Base-by-base conservation (phyloP, 2,329 filamentous ascomycete genomes). In the Alternaria panax region DNA sequence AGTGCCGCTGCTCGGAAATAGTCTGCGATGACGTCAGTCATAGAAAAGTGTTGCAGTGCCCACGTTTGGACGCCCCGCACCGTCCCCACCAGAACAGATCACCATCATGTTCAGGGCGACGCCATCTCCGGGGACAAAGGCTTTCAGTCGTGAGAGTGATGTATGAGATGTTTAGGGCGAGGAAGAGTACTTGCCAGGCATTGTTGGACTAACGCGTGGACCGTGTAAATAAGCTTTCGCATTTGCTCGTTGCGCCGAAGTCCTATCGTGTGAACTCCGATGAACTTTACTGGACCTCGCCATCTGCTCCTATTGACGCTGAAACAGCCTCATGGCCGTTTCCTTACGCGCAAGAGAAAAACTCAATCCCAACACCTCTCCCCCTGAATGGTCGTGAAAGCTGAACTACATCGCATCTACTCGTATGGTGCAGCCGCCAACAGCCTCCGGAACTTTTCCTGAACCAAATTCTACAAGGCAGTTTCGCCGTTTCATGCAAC, bases 51-150 rank as follows among this genome's bases (percentile, higher is more conserved):
- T 50, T 47, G 34, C 40, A 34, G 6, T 27, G 32, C n/a, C 46
- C 57, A 56, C 57, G 47, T 47, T 41, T 25, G 43, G 38, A 41
- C 42, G 52, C 57, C 57, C 57, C 53, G 53, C 57, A 57, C 34
- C 20, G 40, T 18, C 32, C 53, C 54, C 46, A 52, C 53, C 25
- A 45, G 43, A 34, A 46, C 32, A 40, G 40, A 40, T n/a, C 30
- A 34, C 22, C 45, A 36, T 18, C 20, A 46, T 47, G 14, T 30
- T 22, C 45, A 22, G 30, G 38, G 27, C 43, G 12, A 25, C 18
- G 28, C 45, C 12, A 30, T 28, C 38, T 47, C 34, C 24, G 25
- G 36, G 24, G 14, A 18, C 45, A 5, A 47, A 34, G 28, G 18
- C 12, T 16, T 5, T 8, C 28, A 1, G 14, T 24, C 20, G 30